Base-by-base conservation (phyloP, 495 filamentous ascomycete genomes). In the Aspergillus avenaceus region DNA sequence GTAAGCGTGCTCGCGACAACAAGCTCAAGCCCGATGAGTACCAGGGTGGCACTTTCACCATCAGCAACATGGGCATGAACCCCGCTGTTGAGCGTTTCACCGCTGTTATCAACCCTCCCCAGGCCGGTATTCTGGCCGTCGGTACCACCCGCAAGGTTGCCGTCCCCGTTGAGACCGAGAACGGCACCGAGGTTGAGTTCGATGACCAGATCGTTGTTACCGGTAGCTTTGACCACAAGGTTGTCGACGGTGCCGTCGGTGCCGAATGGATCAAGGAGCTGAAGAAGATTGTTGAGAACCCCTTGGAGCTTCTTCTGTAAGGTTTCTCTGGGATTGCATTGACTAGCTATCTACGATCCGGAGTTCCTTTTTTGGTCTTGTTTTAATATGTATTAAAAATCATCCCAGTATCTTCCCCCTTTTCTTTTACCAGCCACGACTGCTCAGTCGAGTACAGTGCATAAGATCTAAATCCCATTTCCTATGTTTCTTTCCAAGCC, bases 1-100 rank as follows among this genome's bases (percentile, higher is more conserved):
- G 90, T 64, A 96, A 93, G 81, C 90, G 91, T 67, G 95, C 93
- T 34, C 80, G 87, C 42, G 95, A 97, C 52, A 90, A 90, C 74
- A 99, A 97, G 84, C 87, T 99, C 56, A 97, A 97, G 84, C 95
- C 95, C 25, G 91, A 99, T 69, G 91, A 99, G 72, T 99, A 92
- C 84, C 92, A 97, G 75, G 95, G 95, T 37, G 95, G 95, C 67
- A 96, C 90, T 58, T 95, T 99, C 75, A 96, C 92, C 65, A 99
- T 99, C 75, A 92, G 86, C 75, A 99, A 99, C 83, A 96, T 99
- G 95, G 95, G 95, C 66, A 97, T 97, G 93, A 99, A 99, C 80
- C 60, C 84, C 8, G 95, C 95, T 29, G 84, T 99, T 54, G 91
- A 97, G 65, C 84, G 90, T 57, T 99, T 99, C 78, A 97, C 95